Conservation (phyloP, 106 monocot genomes). For the Acorus calamus region DNA sequence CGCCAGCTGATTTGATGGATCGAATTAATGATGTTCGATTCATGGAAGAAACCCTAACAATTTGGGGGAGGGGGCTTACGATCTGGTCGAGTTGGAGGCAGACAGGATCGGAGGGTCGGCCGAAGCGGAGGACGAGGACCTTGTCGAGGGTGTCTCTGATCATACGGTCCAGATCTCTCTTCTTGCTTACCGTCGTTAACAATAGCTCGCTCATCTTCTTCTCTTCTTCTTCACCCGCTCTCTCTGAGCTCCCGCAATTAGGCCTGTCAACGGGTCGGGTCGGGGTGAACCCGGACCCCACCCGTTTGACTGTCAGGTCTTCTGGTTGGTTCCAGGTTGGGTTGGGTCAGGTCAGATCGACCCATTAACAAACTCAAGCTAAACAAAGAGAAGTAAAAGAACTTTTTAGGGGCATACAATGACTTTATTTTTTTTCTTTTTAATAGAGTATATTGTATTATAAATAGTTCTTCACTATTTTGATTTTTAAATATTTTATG, state of each 20-base stretch:
- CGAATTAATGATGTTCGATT: background rate
- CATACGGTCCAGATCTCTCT: slow-evolving; percentile 52
- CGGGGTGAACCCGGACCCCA: no score
- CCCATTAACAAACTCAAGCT: no score
- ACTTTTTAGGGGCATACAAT: no score
- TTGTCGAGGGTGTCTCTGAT: slow-evolving; percentile 92
- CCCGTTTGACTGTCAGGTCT: no score
- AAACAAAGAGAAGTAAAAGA: no score
- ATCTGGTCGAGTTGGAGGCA: slow-evolving; percentile 83
- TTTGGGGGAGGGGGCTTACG: slow-evolving; percentile 12
- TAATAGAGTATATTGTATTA: no score
- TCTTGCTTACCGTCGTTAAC: slow-evolving; percentile 42
- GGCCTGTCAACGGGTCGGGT: no score
- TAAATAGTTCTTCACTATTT: no score
- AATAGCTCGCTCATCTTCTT: slow-evolving; percentile 39
- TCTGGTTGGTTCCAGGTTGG: no score
- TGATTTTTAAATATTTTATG: no score
- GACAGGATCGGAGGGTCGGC: slow-evolving; percentile 33
- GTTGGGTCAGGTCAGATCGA: no score
- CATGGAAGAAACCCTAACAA: background rate
- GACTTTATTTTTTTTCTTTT: no score
- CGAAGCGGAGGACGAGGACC: slow-evolving; percentile 86
- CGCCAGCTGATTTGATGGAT: slow-evolving; percentile 30
- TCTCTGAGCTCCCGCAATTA: background rate
- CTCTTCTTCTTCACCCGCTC: slow-evolving; percentile 3